Evolutionary conservation across 495 filamentous ascomycete species (phyloP).

Genomic region (Eremomyces bilateralis): DNA sequence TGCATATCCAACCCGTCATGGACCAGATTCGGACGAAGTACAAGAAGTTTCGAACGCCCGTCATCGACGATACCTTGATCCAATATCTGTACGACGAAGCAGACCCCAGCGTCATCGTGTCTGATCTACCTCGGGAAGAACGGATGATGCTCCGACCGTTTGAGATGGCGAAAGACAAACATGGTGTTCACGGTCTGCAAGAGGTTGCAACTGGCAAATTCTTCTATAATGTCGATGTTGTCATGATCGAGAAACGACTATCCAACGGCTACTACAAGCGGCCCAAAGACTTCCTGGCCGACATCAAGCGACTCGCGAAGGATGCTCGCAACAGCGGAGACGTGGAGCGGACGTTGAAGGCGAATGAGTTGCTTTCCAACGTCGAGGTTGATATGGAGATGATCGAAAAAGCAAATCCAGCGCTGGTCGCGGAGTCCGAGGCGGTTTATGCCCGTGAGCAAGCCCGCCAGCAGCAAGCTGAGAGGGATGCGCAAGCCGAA

Average conservation of each 20-base stretch:
- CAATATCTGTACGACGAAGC: conserved; percentile 64
- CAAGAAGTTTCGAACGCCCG: conserved; percentile 58
- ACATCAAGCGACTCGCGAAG: conserved; percentile 61
- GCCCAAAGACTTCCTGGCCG: conserved; percentile 64
- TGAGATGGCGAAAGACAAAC: conserved; percentile 48
- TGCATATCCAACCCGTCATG: conserved; percentile 79
- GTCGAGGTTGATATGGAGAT: conserved; percentile 72
- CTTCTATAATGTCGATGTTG: conserved; percentile 86
- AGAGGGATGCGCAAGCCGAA: conserved; percentile 28
- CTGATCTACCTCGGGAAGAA: conserved; percentile 41
- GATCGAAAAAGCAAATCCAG: conserved; percentile 41
- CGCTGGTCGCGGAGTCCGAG: conserved; percentile 41
- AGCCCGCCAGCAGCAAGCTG: conserved; percentile 26
- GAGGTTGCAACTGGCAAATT: conserved; percentile 55
- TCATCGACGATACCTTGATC: conserved; percentile 50
- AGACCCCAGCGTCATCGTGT: conserved; percentile 57
- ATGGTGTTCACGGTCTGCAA: conserved; percentile 48
- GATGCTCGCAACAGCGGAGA: conserved; percentile 59
- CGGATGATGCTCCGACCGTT: conserved; percentile 39
- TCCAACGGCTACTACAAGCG: conserved; percentile 90
- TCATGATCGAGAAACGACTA: conserved; percentile 78
- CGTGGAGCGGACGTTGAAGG: conserved; percentile 54
- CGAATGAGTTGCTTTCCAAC: conserved; percentile 75
- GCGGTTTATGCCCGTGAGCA: conserved; percentile 53
- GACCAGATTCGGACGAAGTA: conserved; percentile 75